These are phyloP conservation scores for Epichloe baconii DNA, from an alignment of 2,329 filamentous ascomycete species.

Conservation along the genomic window DNA sequence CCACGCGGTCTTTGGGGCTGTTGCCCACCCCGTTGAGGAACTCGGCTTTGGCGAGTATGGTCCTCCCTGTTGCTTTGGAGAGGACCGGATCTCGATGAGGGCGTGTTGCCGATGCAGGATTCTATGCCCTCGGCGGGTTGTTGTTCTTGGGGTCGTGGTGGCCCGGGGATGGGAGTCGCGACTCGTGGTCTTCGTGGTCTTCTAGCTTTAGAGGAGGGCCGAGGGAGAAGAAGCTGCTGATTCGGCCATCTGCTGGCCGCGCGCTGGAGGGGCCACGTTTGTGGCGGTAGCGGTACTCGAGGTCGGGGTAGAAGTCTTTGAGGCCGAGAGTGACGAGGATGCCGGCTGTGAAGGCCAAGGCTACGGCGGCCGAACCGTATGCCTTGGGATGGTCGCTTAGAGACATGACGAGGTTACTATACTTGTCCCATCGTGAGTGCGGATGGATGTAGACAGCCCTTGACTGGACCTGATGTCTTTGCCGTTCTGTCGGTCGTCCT, in stretches of 20 bases:
- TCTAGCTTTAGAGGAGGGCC: slow-evolving; percentile 36
- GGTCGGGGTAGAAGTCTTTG: slow-evolving; percentile 67
- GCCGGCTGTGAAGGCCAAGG: slow-evolving; percentile 64
- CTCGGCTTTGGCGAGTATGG: slow-evolving; percentile 88
- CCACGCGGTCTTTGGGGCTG: slow-evolving; percentile 90
- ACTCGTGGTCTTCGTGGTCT: slow-evolving; percentile 45
- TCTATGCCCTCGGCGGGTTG: slow-evolving; percentile 58
- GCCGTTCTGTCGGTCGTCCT: too few species aligned
- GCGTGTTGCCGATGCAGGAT: slow-evolving; percentile 86
- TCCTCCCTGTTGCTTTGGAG: slow-evolving; percentile 74
- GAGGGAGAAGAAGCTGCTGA: slow-evolving; percentile 33
- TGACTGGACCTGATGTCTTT: neutral
- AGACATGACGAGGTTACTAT: slow-evolving; percentile 32
- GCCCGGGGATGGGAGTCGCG: slow-evolving; percentile 7
- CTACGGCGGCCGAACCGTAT: slow-evolving; percentile 52
- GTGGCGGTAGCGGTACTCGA: slow-evolving; percentile 50
- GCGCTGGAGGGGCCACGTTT: slow-evolving; percentile 15
- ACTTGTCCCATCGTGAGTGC: neutral
- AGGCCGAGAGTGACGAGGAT: slow-evolving; percentile 62
- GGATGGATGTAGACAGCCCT: neutral
- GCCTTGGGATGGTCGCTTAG: slow-evolving; percentile 47
- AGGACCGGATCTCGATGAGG: slow-evolving; percentile 81
- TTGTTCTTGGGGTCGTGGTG: neutral
- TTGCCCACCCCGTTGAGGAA: slow-evolving; percentile 91
- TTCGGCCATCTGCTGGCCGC: slow-evolving; percentile 12